These are phyloP conservation scores for Atkinsonella hypoxylon DNA, from an alignment of 2,329 filamentous ascomycete genomes.

Conservation along the genomic window DNA sequence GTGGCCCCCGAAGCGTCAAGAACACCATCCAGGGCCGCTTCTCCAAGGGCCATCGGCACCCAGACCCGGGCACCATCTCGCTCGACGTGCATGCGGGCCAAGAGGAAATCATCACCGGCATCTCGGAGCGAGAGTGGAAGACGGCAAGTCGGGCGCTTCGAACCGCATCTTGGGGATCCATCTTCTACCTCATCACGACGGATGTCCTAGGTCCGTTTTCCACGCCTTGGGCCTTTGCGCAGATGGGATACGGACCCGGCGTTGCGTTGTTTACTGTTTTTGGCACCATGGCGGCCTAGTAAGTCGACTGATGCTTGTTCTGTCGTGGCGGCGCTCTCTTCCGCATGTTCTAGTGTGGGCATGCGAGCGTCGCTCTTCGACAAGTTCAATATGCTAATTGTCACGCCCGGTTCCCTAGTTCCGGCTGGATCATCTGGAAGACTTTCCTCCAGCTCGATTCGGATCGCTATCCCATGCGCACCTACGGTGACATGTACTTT, in stretches of 20 bases:
- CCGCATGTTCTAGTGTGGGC: too few species aligned
- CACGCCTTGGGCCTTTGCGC: constrained; percentile 19
- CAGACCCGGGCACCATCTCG: constrained; percentile 5
- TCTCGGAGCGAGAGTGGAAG: constrained; percentile 26
- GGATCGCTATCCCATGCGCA: constrained; percentile 30
- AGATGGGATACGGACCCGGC: constrained; percentile 30
- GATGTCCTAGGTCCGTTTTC: constrained; percentile 33
- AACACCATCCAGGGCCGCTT: constrained; percentile 10
- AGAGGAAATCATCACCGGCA: background rate
- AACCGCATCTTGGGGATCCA: constrained; percentile 32
- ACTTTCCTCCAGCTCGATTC: constrained; percentile 33
- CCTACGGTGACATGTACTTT: constrained; percentile 35
- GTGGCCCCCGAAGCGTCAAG: constrained; percentile 8
- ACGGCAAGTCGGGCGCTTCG: constrained; percentile 32
- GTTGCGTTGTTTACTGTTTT: constrained; percentile 32
- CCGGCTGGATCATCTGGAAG: constrained; percentile 31
- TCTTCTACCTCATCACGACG: constrained; percentile 37
- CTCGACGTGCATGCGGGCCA: constrained; percentile 2
- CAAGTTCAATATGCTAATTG: background rate
- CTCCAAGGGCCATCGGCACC: constrained; percentile 7
- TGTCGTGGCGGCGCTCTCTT: too few species aligned
- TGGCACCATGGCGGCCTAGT: constrained; percentile 6
- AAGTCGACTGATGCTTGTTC: background rate
- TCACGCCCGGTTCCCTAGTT: constrained; percentile 21
- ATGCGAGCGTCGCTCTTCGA: background rate